Evolutionary conservation across 805 yeast species (phyloP), one percentile per base, ranked within the genome.

Genomic region (Metschnikowia santaceciliae): DNA sequence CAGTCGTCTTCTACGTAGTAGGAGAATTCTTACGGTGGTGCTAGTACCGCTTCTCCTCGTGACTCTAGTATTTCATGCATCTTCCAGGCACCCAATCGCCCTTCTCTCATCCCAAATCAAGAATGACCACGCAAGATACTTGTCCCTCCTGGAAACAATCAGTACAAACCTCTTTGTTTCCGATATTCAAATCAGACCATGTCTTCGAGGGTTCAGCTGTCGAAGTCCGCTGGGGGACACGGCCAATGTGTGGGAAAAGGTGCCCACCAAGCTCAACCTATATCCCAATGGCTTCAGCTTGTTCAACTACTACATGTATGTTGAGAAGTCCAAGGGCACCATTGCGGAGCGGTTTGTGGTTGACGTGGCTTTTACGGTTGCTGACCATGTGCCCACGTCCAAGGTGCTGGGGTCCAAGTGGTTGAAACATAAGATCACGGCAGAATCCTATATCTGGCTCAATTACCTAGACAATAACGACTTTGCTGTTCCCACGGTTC

Each of bases 301-400:
- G 7, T 58, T 51, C 53, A 49, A 58, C 46, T 58, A 58, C 50
- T 58, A 49, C 52, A 44, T 58, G 58, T 51, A 51, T 38, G 57
- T 56, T 17, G 50, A 51, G 30, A 54, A 56, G 35, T 40, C 49
- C 37, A 42, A 19, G 10, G 49, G 49, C 23, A 45, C 30, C 15
- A 51, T 48, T 19, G 43, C 57, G 7, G 49, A 47, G 37, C 45
- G 53, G 22, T 51, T 47, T 35, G 45, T 56, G 6, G 47, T 54
- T 17, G 61, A 53, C n/a, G 35, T 54, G 19, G 46, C 39, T 3
- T 53, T 56, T 38, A 52, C 56, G 2, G 23, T 37, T 23, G 39
- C 42, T 15, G 44, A 46, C 10, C 34, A 50, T n/a, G 47, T 20
- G 2, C 61, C 61, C 6, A 23, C 35, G 8, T 13, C 48, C 2